phyloP scores from a whole-genome alignment of 257 asterid genomes.

The Capsicum pubescens region DNA sequence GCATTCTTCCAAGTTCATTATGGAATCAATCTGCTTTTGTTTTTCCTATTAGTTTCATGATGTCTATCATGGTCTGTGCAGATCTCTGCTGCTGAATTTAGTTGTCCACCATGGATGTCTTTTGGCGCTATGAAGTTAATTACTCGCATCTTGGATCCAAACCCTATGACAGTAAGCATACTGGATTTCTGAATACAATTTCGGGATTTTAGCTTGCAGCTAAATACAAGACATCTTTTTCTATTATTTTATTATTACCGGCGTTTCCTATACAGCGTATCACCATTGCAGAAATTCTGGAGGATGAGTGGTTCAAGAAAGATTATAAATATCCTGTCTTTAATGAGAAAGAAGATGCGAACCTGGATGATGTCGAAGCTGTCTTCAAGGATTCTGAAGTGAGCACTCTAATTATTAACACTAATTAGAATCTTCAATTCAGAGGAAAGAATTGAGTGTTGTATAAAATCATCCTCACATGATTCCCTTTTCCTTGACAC shows the following conservation, averaged over 20 bases:
- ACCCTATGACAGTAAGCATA: slow-evolving; percentile 71
- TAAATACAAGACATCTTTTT: background rate
- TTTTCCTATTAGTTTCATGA: slow-evolving; percentile 30
- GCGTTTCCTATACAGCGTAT: slow-evolving; percentile 60
- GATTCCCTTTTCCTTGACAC: slow-evolving; percentile 9
- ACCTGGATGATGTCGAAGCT: slow-evolving; percentile 94
- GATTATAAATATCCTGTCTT: slow-evolving; percentile 79
- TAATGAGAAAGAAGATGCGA: slow-evolving; percentile 72
- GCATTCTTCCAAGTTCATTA: slow-evolving; percentile 37
- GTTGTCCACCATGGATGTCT: slow-evolving; percentile 98
- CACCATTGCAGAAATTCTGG: slow-evolving; percentile 68
- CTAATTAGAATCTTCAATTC: background rate
- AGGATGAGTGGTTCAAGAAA: slow-evolving; percentile 91
- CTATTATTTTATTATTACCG: slow-evolving; percentile 7
- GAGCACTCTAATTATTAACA: slow-evolving; percentile 13
- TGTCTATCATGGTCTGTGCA: slow-evolving; percentile 36
- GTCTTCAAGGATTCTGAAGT: slow-evolving; percentile 89
- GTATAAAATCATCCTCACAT: slow-evolving; percentile 22
- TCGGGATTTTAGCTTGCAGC: background rate
- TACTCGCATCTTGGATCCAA: slow-evolving; percentile 79
- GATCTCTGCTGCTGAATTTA: slow-evolving; percentile 86
- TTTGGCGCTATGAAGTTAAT: slow-evolving; percentile 83
- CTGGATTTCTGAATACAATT: background rate
- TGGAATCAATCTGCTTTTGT: slow-evolving; percentile 17
- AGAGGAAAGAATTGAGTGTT: slow-evolving; percentile 11